A percentile compares a stretch with the other conserved stretches of the same genome.
phyloP scores from a whole-genome alignment of 2,329 filamentous ascomycete genomes.

The Alternaria burnsii region DNA sequence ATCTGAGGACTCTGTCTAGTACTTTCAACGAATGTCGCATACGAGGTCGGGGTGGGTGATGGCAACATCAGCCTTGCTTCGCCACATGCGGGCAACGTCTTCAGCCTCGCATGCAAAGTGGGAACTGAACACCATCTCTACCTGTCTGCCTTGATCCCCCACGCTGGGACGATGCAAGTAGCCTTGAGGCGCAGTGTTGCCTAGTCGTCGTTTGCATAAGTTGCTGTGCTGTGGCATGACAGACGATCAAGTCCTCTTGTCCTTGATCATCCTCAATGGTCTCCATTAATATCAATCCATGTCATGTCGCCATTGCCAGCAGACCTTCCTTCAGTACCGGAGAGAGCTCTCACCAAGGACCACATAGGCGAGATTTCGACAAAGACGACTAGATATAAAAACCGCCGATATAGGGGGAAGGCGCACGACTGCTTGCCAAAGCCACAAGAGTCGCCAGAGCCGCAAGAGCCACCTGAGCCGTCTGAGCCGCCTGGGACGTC shows the following conservation, averaged over 20 bases:
- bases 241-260: background rate
- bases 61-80: background rate
- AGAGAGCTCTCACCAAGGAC: background rate
- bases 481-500: background rate
- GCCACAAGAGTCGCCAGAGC: no score
- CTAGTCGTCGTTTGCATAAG: background rate
- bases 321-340: background rate
- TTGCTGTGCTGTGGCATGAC: background rate
- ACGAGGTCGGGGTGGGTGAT: background rate
- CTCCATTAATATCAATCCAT: background rate
- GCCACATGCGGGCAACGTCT: background rate
- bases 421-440: no score
- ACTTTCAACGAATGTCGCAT: background rate
- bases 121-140: background rate
- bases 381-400: background rate
- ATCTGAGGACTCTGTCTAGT: background rate
- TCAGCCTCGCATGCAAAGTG: background rate
- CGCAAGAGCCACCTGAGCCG: background rate
- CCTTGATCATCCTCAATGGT: no score
- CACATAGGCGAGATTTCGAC: no score
- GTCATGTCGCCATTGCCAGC: background rate
- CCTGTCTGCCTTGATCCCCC: background rate
- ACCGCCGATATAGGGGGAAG: no score
- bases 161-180: background rate
- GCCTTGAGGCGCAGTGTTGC: background rate